Evolutionary conservation across 192 early-diverging fungal species (phyloP).

Genomic region (Backusella macrospora): DNA sequence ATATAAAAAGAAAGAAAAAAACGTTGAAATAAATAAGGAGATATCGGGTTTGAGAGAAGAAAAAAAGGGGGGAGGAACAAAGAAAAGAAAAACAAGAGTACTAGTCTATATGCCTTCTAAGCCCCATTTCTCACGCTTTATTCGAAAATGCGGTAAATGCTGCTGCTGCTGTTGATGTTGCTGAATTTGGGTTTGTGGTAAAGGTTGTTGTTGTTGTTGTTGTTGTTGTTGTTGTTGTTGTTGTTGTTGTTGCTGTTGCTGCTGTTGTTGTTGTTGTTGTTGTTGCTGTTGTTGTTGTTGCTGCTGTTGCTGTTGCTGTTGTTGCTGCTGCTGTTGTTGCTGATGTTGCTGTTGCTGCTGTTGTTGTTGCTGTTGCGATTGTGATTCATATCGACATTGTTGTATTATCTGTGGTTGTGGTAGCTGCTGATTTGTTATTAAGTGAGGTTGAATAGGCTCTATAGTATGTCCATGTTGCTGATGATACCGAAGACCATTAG

Average conservation of each 20-base stretch:
- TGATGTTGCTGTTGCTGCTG: constrained; percentile 15
- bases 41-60: too few relatives aligned
- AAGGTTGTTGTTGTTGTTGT: background rate
- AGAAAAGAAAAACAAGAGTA: too few relatives aligned
- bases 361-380: background rate
- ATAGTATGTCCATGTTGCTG: constrained; percentile 31
- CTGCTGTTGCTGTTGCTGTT: constrained; percentile 16
- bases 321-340: background rate
- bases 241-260: constrained; percentile 9
- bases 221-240: constrained; percentile 3
- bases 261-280: background rate
- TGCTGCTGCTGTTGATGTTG: constrained; percentile 16
- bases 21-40: too few relatives aligned
- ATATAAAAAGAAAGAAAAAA: too few relatives aligned
- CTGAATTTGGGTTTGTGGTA: background rate
- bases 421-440: background rate
- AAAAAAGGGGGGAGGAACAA: too few relatives aligned
- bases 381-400: background rate
- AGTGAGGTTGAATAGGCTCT: background rate
- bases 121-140: background rate
- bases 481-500: constrained; percentile 47
- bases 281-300: background rate
- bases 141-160: constrained; percentile 8
- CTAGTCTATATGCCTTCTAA: background rate
- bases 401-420: background rate